These are phyloP conservation scores for Coelastrella sp. DNA, from an alignment of 139 green algal species.

Conservation along the genomic window DNA sequence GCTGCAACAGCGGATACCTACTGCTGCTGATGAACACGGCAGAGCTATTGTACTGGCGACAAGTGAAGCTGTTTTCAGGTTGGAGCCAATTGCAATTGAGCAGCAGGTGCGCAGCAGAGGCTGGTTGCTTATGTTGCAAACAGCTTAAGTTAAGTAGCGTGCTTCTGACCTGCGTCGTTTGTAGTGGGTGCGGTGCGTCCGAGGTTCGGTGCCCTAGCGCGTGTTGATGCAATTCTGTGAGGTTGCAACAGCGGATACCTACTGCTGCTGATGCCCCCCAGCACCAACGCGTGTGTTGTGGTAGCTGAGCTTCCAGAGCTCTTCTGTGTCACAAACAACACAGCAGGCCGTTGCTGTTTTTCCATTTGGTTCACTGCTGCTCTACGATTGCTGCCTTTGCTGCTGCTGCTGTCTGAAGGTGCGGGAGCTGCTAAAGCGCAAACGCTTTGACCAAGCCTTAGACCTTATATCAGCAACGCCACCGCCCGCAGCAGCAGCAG, in stretches of 20 bases:
- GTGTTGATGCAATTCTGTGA: constrained; percentile 62
- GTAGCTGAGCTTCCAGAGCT: too few species aligned
- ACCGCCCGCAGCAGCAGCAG: constrained; percentile 30
- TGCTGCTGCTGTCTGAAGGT: constrained; percentile 49
- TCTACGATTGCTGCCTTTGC: not conserved
- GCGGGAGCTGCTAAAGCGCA: constrained; percentile 69
- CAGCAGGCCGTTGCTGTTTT: too few species aligned
- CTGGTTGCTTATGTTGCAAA: too few species aligned
- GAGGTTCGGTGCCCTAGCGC: constrained; percentile 33
- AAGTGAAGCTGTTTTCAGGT: constrained; percentile 56
- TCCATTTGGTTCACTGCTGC: not conserved
- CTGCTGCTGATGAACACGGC: constrained; percentile 45
- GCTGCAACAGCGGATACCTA: constrained; percentile 13
- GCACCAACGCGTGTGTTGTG: too few species aligned
- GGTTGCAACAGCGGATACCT: constrained; percentile 4
- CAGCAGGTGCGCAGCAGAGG: constrained; percentile 59
- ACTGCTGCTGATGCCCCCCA: constrained; percentile 32
- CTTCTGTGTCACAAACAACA: too few species aligned
- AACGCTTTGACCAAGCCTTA: constrained; percentile 62
- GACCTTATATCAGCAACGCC: constrained; percentile 51
- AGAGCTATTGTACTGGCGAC: constrained; percentile 56
- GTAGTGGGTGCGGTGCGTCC: too few species aligned
- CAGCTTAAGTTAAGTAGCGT: too few species aligned
- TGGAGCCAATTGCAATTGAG: constrained; percentile 71
- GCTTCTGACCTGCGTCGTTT: too few species aligned